These are phyloP conservation scores for Gloeostereum incarnatum DNA, from an alignment of 768 basidiomycete genomes.

Conservation along the genomic window DNA sequence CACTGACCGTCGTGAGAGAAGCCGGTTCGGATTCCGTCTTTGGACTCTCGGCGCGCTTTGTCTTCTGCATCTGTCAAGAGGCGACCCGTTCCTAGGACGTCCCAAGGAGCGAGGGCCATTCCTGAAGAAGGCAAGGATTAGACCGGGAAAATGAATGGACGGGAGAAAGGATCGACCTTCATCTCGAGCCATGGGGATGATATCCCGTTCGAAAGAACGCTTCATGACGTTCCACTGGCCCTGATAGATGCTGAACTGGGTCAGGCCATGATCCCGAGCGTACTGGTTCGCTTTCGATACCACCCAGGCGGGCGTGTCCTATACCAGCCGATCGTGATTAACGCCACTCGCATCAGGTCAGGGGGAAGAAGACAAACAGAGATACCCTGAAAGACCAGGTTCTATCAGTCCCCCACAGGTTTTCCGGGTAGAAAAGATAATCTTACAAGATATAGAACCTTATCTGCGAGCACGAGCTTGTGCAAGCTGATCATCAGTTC, in stretches of 20 bases:
- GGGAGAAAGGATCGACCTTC: neutral
- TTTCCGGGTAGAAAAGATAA: neutral
- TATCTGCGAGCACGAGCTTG: slow-evolving; percentile 31
- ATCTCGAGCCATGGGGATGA: slow-evolving; percentile 22
- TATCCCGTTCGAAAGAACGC: slow-evolving; percentile 33
- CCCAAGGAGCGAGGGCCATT: too few species aligned
- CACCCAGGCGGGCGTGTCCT: slow-evolving; percentile 1
- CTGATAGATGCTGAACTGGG: slow-evolving; percentile 34
- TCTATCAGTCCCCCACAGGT: too few species aligned
- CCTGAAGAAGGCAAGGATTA: too few species aligned
- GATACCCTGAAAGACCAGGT: too few species aligned
- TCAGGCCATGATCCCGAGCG: slow-evolving; percentile 24
- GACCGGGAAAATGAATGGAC: neutral
- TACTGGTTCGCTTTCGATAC: slow-evolving; percentile 27
- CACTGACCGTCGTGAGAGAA: too few species aligned
- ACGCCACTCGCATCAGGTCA: too few species aligned
- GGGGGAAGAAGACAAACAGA: too few species aligned
- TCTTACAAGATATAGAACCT: slow-evolving; percentile 25
- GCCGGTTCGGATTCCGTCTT: too few species aligned
- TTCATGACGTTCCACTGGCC: slow-evolving; percentile 20
- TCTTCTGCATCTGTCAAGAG: too few species aligned
- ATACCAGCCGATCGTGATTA: too few species aligned
- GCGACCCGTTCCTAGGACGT: too few species aligned
- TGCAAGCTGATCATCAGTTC: slow-evolving; percentile 32
- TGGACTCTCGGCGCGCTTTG: too few species aligned